Evolutionary conservation across 345 rosid genomes (phyloP).

Genomic region (Psidium friedrichsthalianum): DNA sequence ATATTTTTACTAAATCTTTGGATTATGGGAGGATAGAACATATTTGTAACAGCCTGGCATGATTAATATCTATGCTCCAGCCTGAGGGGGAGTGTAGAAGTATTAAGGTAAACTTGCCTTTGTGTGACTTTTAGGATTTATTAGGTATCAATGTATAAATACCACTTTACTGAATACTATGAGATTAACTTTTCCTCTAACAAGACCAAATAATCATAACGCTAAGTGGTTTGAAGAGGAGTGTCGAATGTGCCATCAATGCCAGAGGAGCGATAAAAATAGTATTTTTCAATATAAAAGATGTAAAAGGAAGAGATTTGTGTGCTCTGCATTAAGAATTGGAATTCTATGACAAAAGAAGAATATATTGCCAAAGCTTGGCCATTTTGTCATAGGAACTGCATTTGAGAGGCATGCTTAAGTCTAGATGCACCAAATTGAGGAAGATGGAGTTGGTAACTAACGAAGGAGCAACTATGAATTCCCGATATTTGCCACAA

Average conservation of each 20-base stretch:
- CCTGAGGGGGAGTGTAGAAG: no score
- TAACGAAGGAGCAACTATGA: background rate
- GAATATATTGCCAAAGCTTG: constrained; percentile 31
- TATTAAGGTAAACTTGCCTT: no score
- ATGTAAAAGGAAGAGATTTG: constrained; percentile 21
- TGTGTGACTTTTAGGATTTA: no score
- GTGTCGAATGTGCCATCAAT: constrained; percentile 27
- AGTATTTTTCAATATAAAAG: constrained; percentile 10
- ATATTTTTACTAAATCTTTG: no score
- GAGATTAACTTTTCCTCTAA: no score
- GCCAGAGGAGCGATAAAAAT: constrained; percentile 25
- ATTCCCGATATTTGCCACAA: constrained; percentile 13
- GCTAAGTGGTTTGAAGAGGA: background rate
- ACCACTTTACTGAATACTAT: no score
- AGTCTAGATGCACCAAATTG: constrained; percentile 12
- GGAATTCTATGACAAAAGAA: constrained; percentile 34
- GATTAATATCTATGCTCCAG: no score
- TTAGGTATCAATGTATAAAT: background rate
- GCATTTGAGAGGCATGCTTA: constrained; percentile 55
- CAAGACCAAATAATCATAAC: background rate
- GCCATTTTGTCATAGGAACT: constrained; percentile 30
- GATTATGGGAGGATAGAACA: no score
- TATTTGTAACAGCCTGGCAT: no score
- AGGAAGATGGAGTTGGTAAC: background rate
- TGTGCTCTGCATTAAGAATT: constrained; percentile 10